Percentiles rank a stretch among this genome's conserved stretches.
These are phyloP conservation scores for Knufia petricola DNA, from an alignment of 2,329 filamentous ascomycete species.

Conservation along the genomic window DNA sequence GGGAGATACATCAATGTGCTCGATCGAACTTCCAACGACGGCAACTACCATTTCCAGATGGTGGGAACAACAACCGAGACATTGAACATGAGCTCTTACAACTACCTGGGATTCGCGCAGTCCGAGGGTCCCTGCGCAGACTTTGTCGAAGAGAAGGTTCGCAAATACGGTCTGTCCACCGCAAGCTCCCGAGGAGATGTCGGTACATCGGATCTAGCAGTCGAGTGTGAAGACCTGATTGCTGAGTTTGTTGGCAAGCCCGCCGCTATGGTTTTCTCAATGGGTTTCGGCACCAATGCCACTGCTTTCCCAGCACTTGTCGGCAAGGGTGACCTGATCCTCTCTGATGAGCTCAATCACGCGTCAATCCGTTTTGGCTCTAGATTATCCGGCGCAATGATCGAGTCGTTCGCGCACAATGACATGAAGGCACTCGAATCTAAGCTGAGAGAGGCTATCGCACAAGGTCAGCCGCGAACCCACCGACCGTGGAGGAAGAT, in stretches of 20 bases:
- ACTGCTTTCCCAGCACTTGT: conserved; percentile 86
- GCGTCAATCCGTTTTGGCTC: conserved; percentile 94
- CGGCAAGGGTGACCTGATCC: conserved; percentile 83
- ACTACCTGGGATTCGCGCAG: conserved; percentile 96
- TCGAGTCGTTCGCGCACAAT: conserved; percentile 96
- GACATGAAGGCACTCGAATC: conserved; percentile 82
- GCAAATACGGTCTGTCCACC: conserved; percentile 73
- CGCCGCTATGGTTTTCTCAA: conserved; percentile 92
- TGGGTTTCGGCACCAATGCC: conserved; percentile 96
- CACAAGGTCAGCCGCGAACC: conserved; percentile 93
- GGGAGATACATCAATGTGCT: conserved; percentile 88
- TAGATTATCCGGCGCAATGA: conserved; percentile 86
- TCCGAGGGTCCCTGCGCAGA: conserved; percentile 95
- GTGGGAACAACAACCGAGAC: conserved; percentile 89
- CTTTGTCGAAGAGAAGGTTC: conserved; percentile 74
- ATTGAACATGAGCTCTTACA: conserved; percentile 98
- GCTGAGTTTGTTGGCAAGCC: conserved; percentile 91
- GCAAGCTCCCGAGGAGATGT: conserved; percentile 73
- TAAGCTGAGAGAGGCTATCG: conserved; percentile 81
- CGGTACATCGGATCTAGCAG: conserved; percentile 76
- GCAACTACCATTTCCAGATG: conserved; percentile 81
- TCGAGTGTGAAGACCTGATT: conserved; percentile 83
- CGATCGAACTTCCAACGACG: conserved; percentile 82
- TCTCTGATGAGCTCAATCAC: conserved; percentile 96
- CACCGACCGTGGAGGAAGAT: conserved; percentile 99